Evolutionary conservation across 1,139 yeast species (phyloP), one percentile per base, ranked within the genome.

Genomic region (Diutina neorugosa): DNA sequence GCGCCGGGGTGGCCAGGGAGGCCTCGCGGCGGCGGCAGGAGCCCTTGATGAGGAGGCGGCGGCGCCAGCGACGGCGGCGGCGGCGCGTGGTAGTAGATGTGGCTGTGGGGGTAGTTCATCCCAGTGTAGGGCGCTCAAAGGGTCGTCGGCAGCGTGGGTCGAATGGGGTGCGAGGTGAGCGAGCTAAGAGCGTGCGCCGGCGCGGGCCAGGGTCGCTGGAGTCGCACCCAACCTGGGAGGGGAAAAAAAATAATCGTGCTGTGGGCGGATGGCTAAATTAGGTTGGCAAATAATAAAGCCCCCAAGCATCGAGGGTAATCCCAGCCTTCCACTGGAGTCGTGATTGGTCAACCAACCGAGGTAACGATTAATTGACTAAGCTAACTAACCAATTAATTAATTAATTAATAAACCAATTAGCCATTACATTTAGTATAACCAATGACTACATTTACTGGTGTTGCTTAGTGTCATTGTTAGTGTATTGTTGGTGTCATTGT

Each of bases 91-190:
- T 46, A 46, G 31, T 46, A 46, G 41, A 46, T 27, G 12, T 46
- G 50, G 50, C 40, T 27, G 40, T 46, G 27, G 14, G 25, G 50
- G 18, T 46, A 46, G 27, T 46, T 46, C 50, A 46, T 46, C 40
- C 40, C 50, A 4, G 43, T 40, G 43, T n/a, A n/a, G 20, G 43
- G 43, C 20, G 37, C n/a, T 31, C n/a, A n/a, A n/a, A n/a, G 37
- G 37, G 37, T 14, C n/a, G n/a, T 31, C n/a, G 37, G 9, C 37
- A 31, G 37, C n/a, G 12, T 11, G 37, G 4, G n/a, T 11, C 14
- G 16, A 31, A 31, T 31, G 37, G 37, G 12, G 37, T 31, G 37
- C 37, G 37, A 31, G 37, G 37, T 31, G 37, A 31, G 37, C 37
- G 37, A 31, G 37, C 37, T 31, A 31, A 31, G n/a, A 31, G 37